phyloP scores from a whole-genome alignment of 2,329 filamentous ascomycete species.

The Aspergillus glaucus region DNA sequence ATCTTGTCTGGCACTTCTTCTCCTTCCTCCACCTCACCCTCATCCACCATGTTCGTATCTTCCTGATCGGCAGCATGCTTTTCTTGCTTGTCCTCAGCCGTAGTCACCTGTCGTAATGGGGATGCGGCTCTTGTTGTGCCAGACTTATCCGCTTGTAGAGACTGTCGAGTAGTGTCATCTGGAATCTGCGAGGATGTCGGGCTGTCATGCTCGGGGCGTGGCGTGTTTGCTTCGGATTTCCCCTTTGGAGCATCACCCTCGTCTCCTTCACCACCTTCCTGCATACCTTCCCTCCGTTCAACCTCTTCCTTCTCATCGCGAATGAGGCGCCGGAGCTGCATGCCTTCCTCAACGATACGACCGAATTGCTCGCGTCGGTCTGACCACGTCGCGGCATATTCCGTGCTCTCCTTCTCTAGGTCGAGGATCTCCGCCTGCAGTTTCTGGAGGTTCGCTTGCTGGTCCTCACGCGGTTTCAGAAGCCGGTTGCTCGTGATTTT shows the following conservation, averaged over 20 bases:
- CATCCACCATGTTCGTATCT: constrained; percentile 57
- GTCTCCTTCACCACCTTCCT: constrained; percentile 55
- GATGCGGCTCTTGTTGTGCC: constrained; percentile 27
- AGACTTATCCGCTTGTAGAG: constrained; percentile 28
- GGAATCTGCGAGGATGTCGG: constrained; percentile 30
- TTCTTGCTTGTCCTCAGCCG: constrained; percentile 31
- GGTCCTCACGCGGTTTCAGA: constrained; percentile 77
- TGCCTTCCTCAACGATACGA: constrained; percentile 84
- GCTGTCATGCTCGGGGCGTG: constrained; percentile 44
- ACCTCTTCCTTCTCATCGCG: constrained; percentile 94
- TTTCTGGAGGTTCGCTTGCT: constrained; percentile 69
- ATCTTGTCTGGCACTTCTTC: constrained; percentile 57
- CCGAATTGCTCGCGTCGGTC: constrained; percentile 83
- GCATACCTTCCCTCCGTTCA: constrained; percentile 76
- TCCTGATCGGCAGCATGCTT: constrained; percentile 39
- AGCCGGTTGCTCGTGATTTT: constrained; percentile 77
- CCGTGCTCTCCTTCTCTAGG: constrained; percentile 73
- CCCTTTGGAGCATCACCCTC: constrained; percentile 47
- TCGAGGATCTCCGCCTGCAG: constrained; percentile 83
- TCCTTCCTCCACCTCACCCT: constrained; percentile 40
- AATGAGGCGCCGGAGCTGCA: constrained; percentile 75
- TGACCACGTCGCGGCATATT: constrained; percentile 75
- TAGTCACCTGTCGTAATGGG: constrained; percentile 32
- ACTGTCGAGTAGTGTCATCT: constrained; percentile 25
- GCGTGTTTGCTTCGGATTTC: constrained; percentile 43